A percentile compares a stretch with the other conserved stretches of the same genome.
These are phyloP conservation scores for Ophiostoma ips DNA, from an alignment of 2,329 filamentous ascomycete genomes.

Conservation along the genomic window DNA sequence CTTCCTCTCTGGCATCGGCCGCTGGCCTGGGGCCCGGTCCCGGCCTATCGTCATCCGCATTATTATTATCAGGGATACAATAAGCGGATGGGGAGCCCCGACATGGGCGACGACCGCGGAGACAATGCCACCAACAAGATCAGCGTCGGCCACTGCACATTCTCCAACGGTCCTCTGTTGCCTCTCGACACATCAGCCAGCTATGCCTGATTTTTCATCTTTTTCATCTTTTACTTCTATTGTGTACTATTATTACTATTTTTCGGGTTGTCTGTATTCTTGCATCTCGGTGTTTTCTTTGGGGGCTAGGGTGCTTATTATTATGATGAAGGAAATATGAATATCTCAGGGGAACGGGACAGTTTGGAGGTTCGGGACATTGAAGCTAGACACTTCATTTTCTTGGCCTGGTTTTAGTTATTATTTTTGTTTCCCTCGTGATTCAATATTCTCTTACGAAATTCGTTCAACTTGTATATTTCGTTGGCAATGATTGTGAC, in stretches of 20 bases:
- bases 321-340: too few species aligned
- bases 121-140: slow-evolving; percentile 4
- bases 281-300: neutral
- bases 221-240: neutral
- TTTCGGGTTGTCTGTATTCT: neutral
- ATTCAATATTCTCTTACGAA: too few species aligned
- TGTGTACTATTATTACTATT: neutral
- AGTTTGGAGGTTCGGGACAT: too few species aligned
- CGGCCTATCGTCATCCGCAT: slow-evolving; percentile 17
- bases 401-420: too few species aligned
- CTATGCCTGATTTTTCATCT: slow-evolving; percentile 22
- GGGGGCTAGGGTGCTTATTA: too few species aligned
- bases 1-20: slow-evolving; percentile 22
- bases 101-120: neutral
- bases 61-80: slow-evolving; percentile 12
- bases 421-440: too few species aligned
- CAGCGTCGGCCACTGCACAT: slow-evolving; percentile 29
- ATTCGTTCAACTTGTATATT: too few species aligned
- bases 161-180: slow-evolving; percentile 24
- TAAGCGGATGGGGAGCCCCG: slow-evolving; percentile 16
- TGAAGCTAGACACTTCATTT: too few species aligned
- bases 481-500: too few species aligned
- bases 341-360: too few species aligned
- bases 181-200: slow-evolving; percentile 22
- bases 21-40: slow-evolving; percentile 33